phyloP scores from a whole-genome alignment of 1,284 basidiomycete genomes.

The Kwoniella shivajii region DNA sequence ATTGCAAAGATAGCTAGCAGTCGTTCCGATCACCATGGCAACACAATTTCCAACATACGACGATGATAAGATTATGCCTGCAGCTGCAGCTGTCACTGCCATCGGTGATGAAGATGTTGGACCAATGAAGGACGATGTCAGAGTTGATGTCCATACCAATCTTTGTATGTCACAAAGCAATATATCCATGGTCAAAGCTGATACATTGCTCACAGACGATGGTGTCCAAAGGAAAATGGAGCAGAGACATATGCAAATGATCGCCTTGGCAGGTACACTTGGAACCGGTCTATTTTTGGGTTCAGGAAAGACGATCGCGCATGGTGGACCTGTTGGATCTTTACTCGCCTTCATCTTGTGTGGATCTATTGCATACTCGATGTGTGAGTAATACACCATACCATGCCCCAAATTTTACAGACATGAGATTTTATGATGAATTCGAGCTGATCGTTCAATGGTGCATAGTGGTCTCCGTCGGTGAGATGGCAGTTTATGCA shows the following conservation, averaged over 20 bases:
- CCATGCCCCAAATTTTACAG: no score
- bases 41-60: background rate
- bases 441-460: background rate
- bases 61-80: conserved; percentile 11
- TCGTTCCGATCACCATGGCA: background rate
- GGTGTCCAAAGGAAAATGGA: conserved; percentile 35
- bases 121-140: conserved; percentile 11
- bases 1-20: no score
- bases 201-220: conserved; percentile 14
- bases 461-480: conserved; percentile 40
- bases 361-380: conserved; percentile 28
- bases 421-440: background rate
- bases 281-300: conserved; percentile 77
- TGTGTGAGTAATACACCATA: conserved; percentile 27
- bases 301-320: conserved; percentile 62
- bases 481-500: conserved; percentile 50
- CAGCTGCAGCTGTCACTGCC: background rate
- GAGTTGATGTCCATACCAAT: conserved; percentile 25
- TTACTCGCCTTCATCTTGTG: conserved; percentile 26
- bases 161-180: conserved; percentile 14
- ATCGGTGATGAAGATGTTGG: conserved; percentile 1
- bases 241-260: conserved; percentile 47
- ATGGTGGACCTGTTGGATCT: conserved; percentile 56
- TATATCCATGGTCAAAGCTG: background rate
- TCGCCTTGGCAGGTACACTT: conserved; percentile 34